Base-by-base conservation (phyloP, 2,329 filamentous ascomycete species). In the Neurospora sp. region DNA sequence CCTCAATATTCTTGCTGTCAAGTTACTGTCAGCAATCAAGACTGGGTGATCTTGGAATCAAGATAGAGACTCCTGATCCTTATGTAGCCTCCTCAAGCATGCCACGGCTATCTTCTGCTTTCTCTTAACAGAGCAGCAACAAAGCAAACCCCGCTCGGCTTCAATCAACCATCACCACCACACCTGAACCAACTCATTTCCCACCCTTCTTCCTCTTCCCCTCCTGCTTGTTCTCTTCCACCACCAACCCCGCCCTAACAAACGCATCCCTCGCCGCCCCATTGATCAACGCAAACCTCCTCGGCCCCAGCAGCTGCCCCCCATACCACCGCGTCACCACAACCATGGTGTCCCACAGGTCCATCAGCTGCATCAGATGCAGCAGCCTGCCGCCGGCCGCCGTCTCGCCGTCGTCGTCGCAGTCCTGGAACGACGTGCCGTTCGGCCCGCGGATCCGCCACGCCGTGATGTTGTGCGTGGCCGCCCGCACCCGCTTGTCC, bases 281-380 rank as follows among this genome's bases (percentile, higher is more conserved):
- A 78, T 97, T 97, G 78, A 99, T 98, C 69, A 97, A 83, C 12
- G 93, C 88, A 78, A 99, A 99, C 73, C 96, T 84, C 78, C 94
- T 91, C 67, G 95, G 94, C 0, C 96, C 96, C 66, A 99, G 81
- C 75, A 93, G 91, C 70, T 97, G 87, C 1, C 96, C 96, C 4
- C 96, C 96, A 80, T 97, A 99, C 96, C 96, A 99, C 72, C 96
- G 83, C 46, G 92, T 93, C 37, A 99, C 95, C 3, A 99, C 91
- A 0, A 99, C 93, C 83, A 98, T 90, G 17, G 91, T 90, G 79
- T 96, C 88, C 93, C 94, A 97, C 11, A 96, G 85, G 77, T 94
- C 92, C 92, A 97, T 97, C 72, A 97, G 81, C 82, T 97, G 93
- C 89, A 99, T 91, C 38, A 99, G 83, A 81, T 97, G 93, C 71